phyloP scores from a whole-genome alignment of 2,329 filamentous ascomycete species.

The Annulohypoxylon truncatum region DNA sequence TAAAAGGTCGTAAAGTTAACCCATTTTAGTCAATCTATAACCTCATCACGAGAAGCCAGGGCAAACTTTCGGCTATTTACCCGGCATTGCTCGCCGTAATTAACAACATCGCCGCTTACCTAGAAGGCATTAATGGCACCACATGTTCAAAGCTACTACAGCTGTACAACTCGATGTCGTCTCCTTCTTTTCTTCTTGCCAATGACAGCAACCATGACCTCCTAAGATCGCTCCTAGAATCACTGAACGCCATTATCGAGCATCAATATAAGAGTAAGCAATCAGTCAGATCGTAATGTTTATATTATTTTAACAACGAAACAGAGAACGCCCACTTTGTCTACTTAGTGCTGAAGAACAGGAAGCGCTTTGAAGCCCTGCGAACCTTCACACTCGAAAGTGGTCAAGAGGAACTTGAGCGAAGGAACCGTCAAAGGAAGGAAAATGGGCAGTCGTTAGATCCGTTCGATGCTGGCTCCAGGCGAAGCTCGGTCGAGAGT shows the following conservation, averaged over 20 bases:
- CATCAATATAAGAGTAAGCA: conserved; percentile 81
- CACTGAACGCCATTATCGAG: conserved; percentile 89
- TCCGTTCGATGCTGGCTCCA: conserved; percentile 60
- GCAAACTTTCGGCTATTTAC: conserved; percentile 90
- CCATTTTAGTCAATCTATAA: conserved; percentile 81
- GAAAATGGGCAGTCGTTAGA: conserved; percentile 66
- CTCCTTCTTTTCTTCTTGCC: conserved; percentile 88
- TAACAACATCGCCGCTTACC: conserved; percentile 89
- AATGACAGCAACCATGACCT: conserved; percentile 92
- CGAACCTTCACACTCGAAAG: conserved; percentile 91
- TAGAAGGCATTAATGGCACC: conserved; percentile 78
- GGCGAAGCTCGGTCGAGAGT: conserved; percentile 75
- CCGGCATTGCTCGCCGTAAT: conserved; percentile 91
- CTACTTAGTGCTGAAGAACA: conserved; percentile 81
- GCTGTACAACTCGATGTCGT: conserved; percentile 91
- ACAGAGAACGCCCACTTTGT: conserved; percentile 84
- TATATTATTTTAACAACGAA: conserved; percentile 35
- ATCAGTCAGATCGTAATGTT: too few relatives aligned
- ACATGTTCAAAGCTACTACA: conserved; percentile 87
- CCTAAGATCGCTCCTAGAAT: conserved; percentile 84
- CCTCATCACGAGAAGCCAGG: conserved; percentile 90
- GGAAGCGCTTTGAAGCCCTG: conserved; percentile 85
- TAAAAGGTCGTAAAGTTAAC: conserved; percentile 39
- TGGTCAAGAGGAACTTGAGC: conserved; percentile 90
- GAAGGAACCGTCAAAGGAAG: conserved; percentile 77